Conservation (phyloP, 108 stramenopile genomes). For the Hondaea fermentalgiana region DNA sequence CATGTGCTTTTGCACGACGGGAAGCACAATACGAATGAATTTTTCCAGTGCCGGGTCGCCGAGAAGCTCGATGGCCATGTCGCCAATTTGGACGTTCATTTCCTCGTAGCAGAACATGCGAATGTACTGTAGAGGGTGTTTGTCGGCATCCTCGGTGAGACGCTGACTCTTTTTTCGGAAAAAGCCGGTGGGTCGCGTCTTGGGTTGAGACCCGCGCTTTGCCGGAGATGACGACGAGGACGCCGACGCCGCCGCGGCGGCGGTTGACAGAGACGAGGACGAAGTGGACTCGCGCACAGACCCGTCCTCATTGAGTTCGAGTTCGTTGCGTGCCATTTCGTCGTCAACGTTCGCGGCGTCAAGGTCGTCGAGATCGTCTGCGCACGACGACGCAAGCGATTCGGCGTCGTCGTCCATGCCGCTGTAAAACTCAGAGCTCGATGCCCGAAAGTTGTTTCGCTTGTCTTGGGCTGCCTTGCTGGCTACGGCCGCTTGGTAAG, state of each 20-base stretch:
- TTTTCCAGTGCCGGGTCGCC: background rate
- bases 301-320: background rate
- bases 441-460: background rate
- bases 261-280: too few species aligned
- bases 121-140: conserved; percentile 4
- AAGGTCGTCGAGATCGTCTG: background rate
- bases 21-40: background rate
- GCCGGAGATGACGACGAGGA: background rate
- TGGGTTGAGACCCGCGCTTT: background rate
- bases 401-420: background rate
- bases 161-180: background rate
- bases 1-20: conserved; percentile 4
- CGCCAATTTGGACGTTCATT: background rate
- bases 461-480: background rate
- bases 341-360: background rate
- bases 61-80: background rate
- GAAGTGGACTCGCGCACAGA: background rate
- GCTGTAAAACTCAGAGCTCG: background rate
- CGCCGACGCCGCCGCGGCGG: background rate
- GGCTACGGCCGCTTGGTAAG: too few species aligned
- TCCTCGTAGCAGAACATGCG: conserved; percentile 14
- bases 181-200: background rate
- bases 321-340: background rate
- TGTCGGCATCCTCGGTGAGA: background rate
- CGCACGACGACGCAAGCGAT: background rate